A percentile compares a stretch with the other conserved stretches of the same genome.
Conservation (phyloP, 1,139 yeast species). For the Yamadazyma atmosphaerica region DNA sequence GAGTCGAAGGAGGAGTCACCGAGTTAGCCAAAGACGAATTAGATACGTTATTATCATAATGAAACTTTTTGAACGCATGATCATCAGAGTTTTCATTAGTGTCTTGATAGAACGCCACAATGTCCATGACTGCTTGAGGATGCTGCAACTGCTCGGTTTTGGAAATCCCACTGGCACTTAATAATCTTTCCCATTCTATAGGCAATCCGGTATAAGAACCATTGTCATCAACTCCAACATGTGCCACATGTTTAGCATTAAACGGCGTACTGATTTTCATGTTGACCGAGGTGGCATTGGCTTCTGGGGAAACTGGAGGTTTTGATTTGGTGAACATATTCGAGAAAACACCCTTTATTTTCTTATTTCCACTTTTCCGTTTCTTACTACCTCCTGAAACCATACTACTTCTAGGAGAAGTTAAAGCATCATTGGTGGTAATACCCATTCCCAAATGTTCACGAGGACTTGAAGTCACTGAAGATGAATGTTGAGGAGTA, state of each 20-base stretch:
- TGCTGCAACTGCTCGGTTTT: constrained; percentile 83
- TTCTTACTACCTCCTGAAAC: constrained; percentile 19
- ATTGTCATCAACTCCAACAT: constrained; percentile 87
- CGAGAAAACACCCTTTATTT: constrained; percentile 42
- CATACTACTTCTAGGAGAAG: constrained; percentile 14
- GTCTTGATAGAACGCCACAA: constrained; percentile 84
- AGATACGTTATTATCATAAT: constrained; percentile 27
- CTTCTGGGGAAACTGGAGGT: constrained; percentile 12
- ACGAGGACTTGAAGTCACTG: constrained; percentile 23
- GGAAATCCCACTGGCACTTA: constrained; percentile 85
- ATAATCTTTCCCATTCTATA: constrained; percentile 82
- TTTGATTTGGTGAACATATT: constrained; percentile 42
- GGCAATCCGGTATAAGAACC: constrained; percentile 92
- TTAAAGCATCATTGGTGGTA: constrained; percentile 11
- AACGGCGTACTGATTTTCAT: constrained; percentile 85
- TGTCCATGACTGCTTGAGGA: constrained; percentile 93
- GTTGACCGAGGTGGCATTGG: constrained; percentile 29
- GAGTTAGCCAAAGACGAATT: constrained; percentile 23
- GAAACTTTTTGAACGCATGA: constrained; percentile 78
- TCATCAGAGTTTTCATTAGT: constrained; percentile 61
- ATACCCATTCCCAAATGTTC: constrained; percentile 30
- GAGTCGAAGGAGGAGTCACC: constrained; percentile 30
- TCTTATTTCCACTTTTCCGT: constrained; percentile 35
- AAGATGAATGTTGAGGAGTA: constrained; percentile 13
- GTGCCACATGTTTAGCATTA: constrained; percentile 88